Percentiles rank a stretch among this genome's conserved stretches.
These are phyloP conservation scores for Phytophthora hybrid DNA, from an alignment of 352 stramenopile species.

Conservation along the genomic window DNA sequence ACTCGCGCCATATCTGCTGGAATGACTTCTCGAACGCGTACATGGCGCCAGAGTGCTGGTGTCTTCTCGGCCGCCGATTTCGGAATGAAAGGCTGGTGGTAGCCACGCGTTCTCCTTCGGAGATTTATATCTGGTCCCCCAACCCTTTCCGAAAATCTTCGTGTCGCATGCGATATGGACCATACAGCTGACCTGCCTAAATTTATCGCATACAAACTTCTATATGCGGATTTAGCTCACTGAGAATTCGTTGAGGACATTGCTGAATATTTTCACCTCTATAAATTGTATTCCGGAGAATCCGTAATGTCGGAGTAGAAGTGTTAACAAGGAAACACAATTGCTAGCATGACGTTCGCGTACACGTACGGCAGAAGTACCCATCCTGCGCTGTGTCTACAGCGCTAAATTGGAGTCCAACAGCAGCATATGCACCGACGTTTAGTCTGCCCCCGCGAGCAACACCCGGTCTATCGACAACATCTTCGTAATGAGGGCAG, in stretches of 20 bases:
- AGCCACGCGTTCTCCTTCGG: constrained; percentile 9
- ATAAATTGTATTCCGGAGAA: no score
- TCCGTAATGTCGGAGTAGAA: no score
- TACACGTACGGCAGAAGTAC: no score
- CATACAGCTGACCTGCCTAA: constrained; percentile 13
- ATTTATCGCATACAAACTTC: constrained; percentile 24
- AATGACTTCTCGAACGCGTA: constrained; percentile 15
- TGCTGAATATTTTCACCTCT: constrained; percentile 16
- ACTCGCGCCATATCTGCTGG: constrained; percentile 17
- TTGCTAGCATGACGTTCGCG: no score
- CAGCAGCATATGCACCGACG: no score
- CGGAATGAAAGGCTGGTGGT: constrained; percentile 12
- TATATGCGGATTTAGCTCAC: constrained; percentile 17
- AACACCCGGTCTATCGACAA: no score
- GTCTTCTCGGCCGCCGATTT: constrained; percentile 5
- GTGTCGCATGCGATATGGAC: constrained; percentile 13
- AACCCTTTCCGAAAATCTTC: constrained; percentile 6
- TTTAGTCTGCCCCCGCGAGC: no score
- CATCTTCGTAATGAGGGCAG: no score
- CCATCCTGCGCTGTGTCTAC: no score
- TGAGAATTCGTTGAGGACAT: constrained; percentile 12
- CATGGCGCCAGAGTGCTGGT: constrained; percentile 14
- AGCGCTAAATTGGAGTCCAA: no score
- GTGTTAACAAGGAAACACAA: no score
- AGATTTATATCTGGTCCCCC: constrained; percentile 15